phyloP scores from a whole-genome alignment of 345 rosid genomes.

The Pistacia vera region DNA sequence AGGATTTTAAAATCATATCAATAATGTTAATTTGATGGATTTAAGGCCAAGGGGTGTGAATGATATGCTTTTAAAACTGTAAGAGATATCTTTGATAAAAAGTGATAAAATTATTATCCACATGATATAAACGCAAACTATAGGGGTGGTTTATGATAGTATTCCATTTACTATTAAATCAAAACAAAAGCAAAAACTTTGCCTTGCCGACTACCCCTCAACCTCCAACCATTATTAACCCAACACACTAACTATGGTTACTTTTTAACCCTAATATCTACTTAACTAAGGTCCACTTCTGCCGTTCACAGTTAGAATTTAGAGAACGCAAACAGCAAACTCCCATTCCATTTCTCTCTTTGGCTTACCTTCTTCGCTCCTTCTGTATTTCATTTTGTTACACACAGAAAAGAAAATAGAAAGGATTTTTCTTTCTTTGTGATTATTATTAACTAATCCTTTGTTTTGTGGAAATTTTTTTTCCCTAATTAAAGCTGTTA shows the following conservation, averaged over 20 bases:
- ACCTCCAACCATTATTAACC: slow-evolving; percentile 27
- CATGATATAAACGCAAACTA: too few species aligned
- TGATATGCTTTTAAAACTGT: too few species aligned
- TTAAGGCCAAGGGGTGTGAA: too few species aligned
- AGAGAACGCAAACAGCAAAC: slow-evolving; percentile 3
- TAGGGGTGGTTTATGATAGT: too few species aligned
- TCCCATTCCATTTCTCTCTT: not conserved
- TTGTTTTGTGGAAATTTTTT: slow-evolving; percentile 20
- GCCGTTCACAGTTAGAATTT: slow-evolving; percentile 31
- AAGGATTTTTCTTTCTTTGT: slow-evolving; percentile 13
- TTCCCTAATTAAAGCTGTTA: slow-evolving; percentile 1
- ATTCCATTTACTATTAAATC: too few species aligned
- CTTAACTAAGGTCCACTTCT: slow-evolving; percentile 38
- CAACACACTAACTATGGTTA: slow-evolving; percentile 44
- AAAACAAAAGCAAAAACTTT: slow-evolving; percentile 12
- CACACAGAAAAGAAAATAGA: not conserved
- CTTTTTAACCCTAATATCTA: slow-evolving; percentile 15
- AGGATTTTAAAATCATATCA: too few species aligned
- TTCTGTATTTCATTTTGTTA: not conserved
- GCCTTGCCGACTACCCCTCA: slow-evolving; percentile 40
- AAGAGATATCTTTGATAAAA: too few species aligned
- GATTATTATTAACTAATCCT: slow-evolving; percentile 18
- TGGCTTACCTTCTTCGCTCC: not conserved
- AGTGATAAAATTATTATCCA: too few species aligned
- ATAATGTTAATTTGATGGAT: too few species aligned